phyloP scores from a whole-genome alignment of 345 rosid genomes.

The Zanthoxylum bungeanum region DNA sequence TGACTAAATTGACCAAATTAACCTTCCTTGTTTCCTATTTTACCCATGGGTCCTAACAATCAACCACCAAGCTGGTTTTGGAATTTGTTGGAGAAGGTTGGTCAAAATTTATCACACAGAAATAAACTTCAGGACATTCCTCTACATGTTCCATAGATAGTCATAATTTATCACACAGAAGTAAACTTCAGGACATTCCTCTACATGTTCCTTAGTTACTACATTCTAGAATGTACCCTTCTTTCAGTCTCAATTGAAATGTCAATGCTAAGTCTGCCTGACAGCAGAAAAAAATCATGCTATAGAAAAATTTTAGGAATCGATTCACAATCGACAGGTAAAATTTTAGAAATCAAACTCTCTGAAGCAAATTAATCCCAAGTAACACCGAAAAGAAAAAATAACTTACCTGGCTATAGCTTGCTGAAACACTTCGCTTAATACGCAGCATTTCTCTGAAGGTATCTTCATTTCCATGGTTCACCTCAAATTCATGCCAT shows the following conservation, averaged over 20 bases:
- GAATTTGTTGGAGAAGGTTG: too few species aligned
- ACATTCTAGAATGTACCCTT: background rate
- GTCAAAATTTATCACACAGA: background rate
- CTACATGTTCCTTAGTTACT: background rate
- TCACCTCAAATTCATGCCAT: constrained; percentile 96
- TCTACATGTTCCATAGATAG: background rate
- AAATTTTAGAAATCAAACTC: background rate
- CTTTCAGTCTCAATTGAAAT: constrained; percentile 2
- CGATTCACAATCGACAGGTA: background rate
- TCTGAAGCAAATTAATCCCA: background rate
- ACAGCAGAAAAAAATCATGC: background rate
- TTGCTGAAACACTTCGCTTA: constrained; percentile 87
- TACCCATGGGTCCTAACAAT: too few species aligned
- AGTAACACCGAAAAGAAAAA: background rate
- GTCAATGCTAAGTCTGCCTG: background rate
- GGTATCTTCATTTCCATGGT: constrained; percentile 94
- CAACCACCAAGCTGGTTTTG: too few species aligned
- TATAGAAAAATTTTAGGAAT: background rate
- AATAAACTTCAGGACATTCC: background rate
- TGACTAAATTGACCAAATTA: too few species aligned
- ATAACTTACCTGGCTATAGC: constrained; percentile 78
- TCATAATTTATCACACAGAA: background rate
- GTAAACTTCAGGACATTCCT: background rate
- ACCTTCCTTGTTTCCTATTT: too few species aligned
- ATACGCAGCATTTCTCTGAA: constrained; percentile 93